Percentiles rank a stretch among this genome's conserved stretches.
Conservation (phyloP, 2,329 filamentous ascomycete species). For the Thelonectria olida region DNA sequence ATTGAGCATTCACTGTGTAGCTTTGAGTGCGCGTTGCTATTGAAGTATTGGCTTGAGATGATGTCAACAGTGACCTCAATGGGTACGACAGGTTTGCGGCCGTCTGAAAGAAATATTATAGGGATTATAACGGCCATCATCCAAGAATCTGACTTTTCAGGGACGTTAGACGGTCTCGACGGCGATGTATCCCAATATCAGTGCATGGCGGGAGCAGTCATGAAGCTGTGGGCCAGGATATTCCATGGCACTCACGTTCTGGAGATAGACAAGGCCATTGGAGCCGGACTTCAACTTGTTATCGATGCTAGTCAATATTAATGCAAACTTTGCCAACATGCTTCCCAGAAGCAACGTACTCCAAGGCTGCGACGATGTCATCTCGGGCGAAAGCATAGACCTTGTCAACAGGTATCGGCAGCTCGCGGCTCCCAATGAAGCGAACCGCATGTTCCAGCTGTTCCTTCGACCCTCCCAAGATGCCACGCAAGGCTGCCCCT, state of each 20-base stretch:
- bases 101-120: not conserved
- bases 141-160: not conserved
- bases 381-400: not conserved
- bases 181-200: not conserved
- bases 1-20: slow-evolving; percentile 5
- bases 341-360: not conserved
- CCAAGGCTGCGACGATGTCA: not conserved
- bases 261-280: slow-evolving; percentile 1
- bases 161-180: not conserved
- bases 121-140: not conserved
- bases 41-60: slow-evolving; percentile 1
- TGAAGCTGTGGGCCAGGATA: not conserved
- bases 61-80: not conserved
- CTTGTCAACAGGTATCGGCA: not conserved
- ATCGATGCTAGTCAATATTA: slow-evolving; percentile 1
- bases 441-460: slow-evolving; percentile 16
- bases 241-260: not conserved
- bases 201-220: not conserved
- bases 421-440: not conserved
- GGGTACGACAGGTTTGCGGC: not conserved
- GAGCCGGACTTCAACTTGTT: not conserved
- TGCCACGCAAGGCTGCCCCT: slow-evolving; percentile 6
- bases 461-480: slow-evolving; percentile 15
- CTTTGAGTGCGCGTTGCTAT: not conserved
- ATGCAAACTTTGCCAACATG: slow-evolving; percentile 10